Conservation (phyloP, 2,329 filamentous ascomycete genomes). For the Neofusicoccum sp. region DNA sequence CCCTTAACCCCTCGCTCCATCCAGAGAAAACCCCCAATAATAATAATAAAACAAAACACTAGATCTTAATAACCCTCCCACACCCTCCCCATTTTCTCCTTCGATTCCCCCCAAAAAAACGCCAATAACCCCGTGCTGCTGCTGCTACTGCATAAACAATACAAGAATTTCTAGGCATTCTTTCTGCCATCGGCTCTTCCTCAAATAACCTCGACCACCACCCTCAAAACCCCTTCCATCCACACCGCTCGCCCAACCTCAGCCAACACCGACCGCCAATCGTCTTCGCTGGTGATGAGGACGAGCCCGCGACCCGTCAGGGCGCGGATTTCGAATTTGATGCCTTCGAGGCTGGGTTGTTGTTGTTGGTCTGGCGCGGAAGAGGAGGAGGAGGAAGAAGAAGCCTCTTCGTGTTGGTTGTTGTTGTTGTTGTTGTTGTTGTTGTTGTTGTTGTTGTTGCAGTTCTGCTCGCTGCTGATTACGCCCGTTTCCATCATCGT, state of each 20-base stretch:
- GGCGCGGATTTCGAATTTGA: slow-evolving; percentile 29
- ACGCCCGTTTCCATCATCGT: not conserved
- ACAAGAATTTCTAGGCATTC: not conserved
- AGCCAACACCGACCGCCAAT: slow-evolving; percentile 32
- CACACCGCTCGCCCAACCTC: slow-evolving; percentile 34
- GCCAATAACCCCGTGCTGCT: too few relatives aligned
- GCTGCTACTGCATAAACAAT: not conserved
- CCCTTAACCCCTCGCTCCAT: too few relatives aligned
- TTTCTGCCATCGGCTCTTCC: not conserved
- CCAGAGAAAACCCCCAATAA: too few relatives aligned
- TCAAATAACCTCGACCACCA: slow-evolving; percentile 32
- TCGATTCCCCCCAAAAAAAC: too few relatives aligned
- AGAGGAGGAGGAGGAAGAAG: not conserved
- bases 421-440: not conserved
- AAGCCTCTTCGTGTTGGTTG: not conserved
- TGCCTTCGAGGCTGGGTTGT: slow-evolving; percentile 5
- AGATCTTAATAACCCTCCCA: too few relatives aligned
- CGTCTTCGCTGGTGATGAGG: slow-evolving; percentile 27
- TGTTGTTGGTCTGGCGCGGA: not conserved
- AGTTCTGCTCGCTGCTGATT: not conserved
- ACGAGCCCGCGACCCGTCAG: slow-evolving; percentile 30
- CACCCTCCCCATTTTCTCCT: too few relatives aligned
- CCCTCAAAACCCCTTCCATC: slow-evolving; percentile 33
- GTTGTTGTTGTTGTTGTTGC: not conserved
- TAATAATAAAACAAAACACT: too few relatives aligned